Evolutionary conservation across 2,329 filamentous ascomycete species (phyloP).

Genomic region (Cordyceps fumosorosea): DNA sequence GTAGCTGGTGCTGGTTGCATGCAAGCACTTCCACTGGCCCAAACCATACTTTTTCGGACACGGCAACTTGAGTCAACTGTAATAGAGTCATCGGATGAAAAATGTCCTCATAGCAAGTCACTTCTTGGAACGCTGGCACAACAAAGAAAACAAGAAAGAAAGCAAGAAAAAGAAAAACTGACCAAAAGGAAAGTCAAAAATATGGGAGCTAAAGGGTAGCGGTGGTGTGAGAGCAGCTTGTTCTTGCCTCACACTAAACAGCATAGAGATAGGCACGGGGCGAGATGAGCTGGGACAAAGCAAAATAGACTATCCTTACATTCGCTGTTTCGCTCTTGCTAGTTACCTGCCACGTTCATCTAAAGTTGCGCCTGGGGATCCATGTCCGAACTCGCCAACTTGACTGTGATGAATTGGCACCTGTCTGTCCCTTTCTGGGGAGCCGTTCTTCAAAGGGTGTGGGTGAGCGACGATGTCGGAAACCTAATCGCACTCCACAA

Average conservation of each 20-base stretch:
- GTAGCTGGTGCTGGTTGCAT: too few relatives aligned
- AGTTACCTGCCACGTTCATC: constrained; percentile 4
- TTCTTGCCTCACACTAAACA: constrained; percentile 7
- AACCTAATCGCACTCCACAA: not conserved
- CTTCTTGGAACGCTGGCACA: not conserved
- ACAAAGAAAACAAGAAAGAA: not conserved
- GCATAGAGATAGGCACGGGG: not conserved
- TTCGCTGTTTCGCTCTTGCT: not conserved
- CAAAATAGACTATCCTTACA: not conserved
- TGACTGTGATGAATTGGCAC: not conserved
- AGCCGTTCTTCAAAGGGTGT: too few relatives aligned
- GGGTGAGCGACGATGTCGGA: too few relatives aligned
- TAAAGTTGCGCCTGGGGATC: not conserved
- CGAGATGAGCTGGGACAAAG: not conserved
- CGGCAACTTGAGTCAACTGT: too few relatives aligned
- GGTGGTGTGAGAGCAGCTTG: not conserved
- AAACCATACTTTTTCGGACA: too few relatives aligned
- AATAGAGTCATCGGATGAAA: too few relatives aligned
- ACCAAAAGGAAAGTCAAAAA: not conserved
- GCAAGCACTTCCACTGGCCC: too few relatives aligned
- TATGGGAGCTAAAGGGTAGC: not conserved
- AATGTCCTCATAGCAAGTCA: too few relatives aligned
- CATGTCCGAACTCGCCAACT: not conserved
- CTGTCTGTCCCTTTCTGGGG: not conserved
- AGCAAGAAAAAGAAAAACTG: not conserved